These are phyloP conservation scores for Suhomyces maxii DNA, from an alignment of 1,139 yeast species.

Conservation along the genomic window DNA sequence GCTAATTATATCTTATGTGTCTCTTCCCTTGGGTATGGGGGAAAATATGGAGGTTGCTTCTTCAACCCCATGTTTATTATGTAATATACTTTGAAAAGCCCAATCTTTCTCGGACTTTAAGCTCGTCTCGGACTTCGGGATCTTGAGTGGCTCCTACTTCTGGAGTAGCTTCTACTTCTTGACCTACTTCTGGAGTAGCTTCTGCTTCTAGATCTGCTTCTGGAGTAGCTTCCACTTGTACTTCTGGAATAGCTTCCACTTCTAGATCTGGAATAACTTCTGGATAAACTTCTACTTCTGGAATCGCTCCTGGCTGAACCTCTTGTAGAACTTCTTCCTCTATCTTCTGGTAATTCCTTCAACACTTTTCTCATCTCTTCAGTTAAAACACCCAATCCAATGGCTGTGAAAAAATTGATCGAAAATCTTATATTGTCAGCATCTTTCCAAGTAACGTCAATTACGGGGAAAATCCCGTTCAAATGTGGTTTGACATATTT, in stretches of 20 bases:
- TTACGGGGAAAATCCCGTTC: conserved; percentile 50
- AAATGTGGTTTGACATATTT: conserved; percentile 46
- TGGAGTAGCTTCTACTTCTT: conserved; percentile 8
- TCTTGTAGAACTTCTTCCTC: conserved; percentile 17
- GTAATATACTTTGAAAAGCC: too few relatives aligned
- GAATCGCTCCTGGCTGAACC: conserved; percentile 19
- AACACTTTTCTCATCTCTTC: conserved; percentile 74
- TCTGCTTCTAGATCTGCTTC: conserved; percentile 17
- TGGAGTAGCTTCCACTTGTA: conserved; percentile 17
- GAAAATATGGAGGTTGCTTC: too few relatives aligned
- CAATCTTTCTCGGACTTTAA: too few relatives aligned
- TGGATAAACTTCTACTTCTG: conserved; percentile 7
- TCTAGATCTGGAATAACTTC: conserved; percentile 21
- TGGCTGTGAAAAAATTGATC: conserved; percentile 90
- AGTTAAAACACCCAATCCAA: conserved; percentile 81
- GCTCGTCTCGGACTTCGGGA: conserved; percentile 9
- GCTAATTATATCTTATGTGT: too few relatives aligned
- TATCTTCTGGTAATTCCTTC: conserved; percentile 31
- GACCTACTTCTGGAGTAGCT: conserved; percentile 17
- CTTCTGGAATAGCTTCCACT: conserved; percentile 22
- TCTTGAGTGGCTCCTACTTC: conserved; percentile 14
- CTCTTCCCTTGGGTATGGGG: too few relatives aligned
- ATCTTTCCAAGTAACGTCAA: conserved; percentile 39
- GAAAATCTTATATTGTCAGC: conserved; percentile 72
- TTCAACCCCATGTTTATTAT: too few relatives aligned